Evolutionary conservation across 2,329 filamentous ascomycete genomes (phyloP).

Genomic region (Mariannaea elegans): DNA sequence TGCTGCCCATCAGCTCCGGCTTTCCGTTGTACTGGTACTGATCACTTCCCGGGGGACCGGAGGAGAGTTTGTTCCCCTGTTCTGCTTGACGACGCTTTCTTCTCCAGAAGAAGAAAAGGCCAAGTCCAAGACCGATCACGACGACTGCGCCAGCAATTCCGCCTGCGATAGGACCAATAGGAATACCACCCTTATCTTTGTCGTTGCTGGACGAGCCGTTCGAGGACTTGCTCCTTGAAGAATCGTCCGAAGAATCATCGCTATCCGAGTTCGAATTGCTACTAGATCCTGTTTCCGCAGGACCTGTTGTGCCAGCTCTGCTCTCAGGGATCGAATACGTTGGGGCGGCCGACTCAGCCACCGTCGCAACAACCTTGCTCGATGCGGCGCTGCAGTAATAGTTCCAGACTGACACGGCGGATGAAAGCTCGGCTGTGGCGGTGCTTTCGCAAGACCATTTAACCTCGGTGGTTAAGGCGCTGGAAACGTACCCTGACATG

Average conservation of each 20-base stretch:
- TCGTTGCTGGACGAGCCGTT: slow-evolving; percentile 11
- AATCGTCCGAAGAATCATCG: not conserved
- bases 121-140: slow-evolving; percentile 39
- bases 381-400: slow-evolving; percentile 61
- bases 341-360: slow-evolving; percentile 48
- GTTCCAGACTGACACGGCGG: slow-evolving; percentile 55
- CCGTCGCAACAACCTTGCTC: slow-evolving; percentile 50
- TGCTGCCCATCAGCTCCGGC: slow-evolving; percentile 43
- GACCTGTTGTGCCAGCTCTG: slow-evolving; percentile 23
- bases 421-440: slow-evolving; percentile 54
- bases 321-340: slow-evolving; percentile 29
- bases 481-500: slow-evolving; percentile 54
- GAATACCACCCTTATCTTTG: slow-evolving; percentile 22
- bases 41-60: slow-evolving; percentile 8
- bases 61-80: slow-evolving; percentile 34
- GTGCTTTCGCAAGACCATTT: slow-evolving; percentile 55
- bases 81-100: slow-evolving; percentile 41
- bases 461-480: slow-evolving; percentile 54
- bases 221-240: not conserved
- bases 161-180: slow-evolving; percentile 47
- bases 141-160: slow-evolving; percentile 41
- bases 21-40: slow-evolving; percentile 42
- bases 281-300: slow-evolving; percentile 15
- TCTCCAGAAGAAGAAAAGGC: slow-evolving; percentile 49
- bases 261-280: slow-evolving; percentile 17